Base-by-base conservation (phyloP, 2,329 filamentous ascomycete species). In the Hirsutella thompsonii region DNA sequence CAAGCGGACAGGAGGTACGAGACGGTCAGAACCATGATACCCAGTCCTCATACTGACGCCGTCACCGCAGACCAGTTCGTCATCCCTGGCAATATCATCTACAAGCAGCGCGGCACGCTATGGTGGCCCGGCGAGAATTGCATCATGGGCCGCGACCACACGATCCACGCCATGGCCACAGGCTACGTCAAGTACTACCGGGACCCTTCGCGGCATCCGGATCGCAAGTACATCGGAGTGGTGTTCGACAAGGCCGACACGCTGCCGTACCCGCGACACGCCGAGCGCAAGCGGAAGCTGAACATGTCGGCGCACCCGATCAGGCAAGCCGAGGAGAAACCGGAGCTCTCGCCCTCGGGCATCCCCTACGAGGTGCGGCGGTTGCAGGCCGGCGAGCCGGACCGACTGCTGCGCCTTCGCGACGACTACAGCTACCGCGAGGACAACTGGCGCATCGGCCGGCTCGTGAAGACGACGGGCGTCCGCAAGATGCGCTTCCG, bases 161-260 rank as follows among this genome's bases (percentile, higher is more conserved):
- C 90, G 39, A 93, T 98, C 58, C 94, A 85, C 63, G 80, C 92
- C 40, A 81, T 79, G 44, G 76, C 83, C 42, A 72, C 82, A 3
- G 92, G 92, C 48, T 98, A 93, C 63, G 92, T 98, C 45, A 88
- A 92, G 53, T 98, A 94, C 74, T 98, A 98, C 71, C 79, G 82
- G 56, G 90, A 98, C 58, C 88, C 89, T 0, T 63, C 72, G 26
- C 74, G 70, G 44, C 87, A 96, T 61, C 84, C 89, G 1, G 83
- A 87, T 50, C 77, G 89, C 45, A 86, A 94, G 61, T 98, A 89
- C 69, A 98, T 98, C 55, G 92, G 92, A 46, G 83, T 98, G 18
- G 83, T 84, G 28, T 89, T 94, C 61, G 74, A 89, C 58, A 86
- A 87, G 56, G 69, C 79, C 14, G 85, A 93, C 53, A 77, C 70